These are phyloP conservation scores for Globisporangium alternatum DNA, from an alignment of 352 stramenopile genomes.

Conservation along the genomic window DNA sequence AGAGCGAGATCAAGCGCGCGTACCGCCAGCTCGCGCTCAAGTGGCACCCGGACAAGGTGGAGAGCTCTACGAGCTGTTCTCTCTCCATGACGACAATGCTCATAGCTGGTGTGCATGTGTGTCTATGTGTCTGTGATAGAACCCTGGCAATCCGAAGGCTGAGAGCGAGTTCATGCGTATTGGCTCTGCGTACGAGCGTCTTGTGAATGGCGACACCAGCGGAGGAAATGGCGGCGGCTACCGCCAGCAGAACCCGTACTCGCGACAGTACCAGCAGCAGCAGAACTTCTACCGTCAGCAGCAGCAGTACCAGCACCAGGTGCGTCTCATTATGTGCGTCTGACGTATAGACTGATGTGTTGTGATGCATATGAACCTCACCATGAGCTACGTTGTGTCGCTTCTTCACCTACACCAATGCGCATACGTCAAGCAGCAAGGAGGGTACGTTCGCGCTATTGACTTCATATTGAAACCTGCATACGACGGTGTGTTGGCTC, in stretches of 20 bases:
- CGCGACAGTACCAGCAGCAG: conserved; percentile 36
- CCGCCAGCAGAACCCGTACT: conserved; percentile 13
- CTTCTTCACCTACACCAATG: background rate
- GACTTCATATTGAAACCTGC: background rate
- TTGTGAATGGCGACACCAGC: conserved; percentile 35
- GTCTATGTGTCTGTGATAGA: conserved; percentile 24
- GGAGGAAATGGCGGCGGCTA: conserved; percentile 14
- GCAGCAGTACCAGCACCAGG: conserved; percentile 31
- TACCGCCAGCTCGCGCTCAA: conserved; percentile 87
- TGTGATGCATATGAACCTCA: background rate
- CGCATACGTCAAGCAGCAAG: background rate
- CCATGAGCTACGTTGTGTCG: background rate
- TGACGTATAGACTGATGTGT: background rate
- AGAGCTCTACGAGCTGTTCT: background rate
- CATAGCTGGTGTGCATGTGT: background rate
- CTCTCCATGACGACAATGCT: background rate
- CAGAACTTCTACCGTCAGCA: conserved; percentile 50
- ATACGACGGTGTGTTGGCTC: background rate
- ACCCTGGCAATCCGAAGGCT: conserved; percentile 56
- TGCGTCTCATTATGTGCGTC: conserved; percentile 14
- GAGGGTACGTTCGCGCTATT: background rate
- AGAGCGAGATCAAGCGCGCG: conserved; percentile 78
- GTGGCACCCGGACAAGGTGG: conserved; percentile 89
- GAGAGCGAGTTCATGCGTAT: conserved; percentile 80
- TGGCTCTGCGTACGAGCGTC: conserved; percentile 61